Evolutionary conservation across 2,329 filamentous ascomycete genomes (phyloP).

Genomic region (Fusarium sp.): DNA sequence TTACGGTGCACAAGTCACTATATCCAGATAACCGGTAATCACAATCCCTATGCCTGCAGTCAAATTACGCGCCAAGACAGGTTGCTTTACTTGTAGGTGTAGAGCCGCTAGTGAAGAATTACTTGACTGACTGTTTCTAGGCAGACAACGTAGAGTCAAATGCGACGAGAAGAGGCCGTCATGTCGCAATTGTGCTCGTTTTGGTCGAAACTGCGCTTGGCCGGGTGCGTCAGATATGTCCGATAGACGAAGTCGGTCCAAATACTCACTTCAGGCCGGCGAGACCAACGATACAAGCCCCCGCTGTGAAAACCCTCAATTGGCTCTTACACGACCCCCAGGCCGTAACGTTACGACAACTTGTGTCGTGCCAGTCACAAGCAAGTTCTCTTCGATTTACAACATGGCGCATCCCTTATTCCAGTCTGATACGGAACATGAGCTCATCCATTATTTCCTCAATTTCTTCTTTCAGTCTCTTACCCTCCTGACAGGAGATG

Average conservation of each 20-base stretch:
- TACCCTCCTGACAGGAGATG: background rate
- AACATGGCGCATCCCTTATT: background rate
- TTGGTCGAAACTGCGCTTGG: background rate
- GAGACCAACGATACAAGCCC: background rate
- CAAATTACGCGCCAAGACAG: background rate
- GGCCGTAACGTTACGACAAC: too few relatives aligned
- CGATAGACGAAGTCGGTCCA: background rate
- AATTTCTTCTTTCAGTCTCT: background rate
- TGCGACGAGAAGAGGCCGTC: slow-evolving; percentile 13
- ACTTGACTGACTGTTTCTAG: background rate
- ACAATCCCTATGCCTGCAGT: background rate
- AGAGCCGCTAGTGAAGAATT: background rate
- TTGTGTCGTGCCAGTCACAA: too few relatives aligned
- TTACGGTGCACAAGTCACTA: background rate
- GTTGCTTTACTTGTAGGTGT: background rate
- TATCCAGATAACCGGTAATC: too few relatives aligned
- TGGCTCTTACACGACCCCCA: too few relatives aligned
- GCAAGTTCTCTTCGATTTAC: too few relatives aligned
- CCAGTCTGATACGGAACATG: background rate
- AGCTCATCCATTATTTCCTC: background rate
- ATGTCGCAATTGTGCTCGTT: slow-evolving; percentile 6
- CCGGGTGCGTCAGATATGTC: background rate
- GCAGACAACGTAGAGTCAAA: slow-evolving; percentile 4
- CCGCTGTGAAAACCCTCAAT: too few relatives aligned
- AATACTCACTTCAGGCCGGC: background rate